phyloP scores from a whole-genome alignment of 1,284 basidiomycete species.

The Volvariella surrecta region DNA sequence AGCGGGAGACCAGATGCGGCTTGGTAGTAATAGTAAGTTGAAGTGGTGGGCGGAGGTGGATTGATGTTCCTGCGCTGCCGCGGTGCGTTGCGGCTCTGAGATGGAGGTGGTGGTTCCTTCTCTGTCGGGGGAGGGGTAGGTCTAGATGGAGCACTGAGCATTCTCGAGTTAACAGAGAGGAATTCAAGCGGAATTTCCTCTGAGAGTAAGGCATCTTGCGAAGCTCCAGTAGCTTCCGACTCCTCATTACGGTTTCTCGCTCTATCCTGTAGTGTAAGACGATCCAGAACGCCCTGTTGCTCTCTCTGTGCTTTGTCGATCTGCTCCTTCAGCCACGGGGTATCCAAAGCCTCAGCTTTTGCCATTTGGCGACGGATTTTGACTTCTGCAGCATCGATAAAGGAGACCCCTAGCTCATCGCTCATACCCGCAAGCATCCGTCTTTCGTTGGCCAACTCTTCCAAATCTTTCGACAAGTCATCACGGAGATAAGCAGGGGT shows the following conservation, averaged over 20 bases:
- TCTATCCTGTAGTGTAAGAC: slow-evolving; percentile 26
- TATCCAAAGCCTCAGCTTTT: slow-evolving; percentile 70
- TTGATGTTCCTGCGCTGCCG: slow-evolving; percentile 69
- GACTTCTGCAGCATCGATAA: slow-evolving; percentile 72
- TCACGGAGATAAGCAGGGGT: slow-evolving; percentile 77
- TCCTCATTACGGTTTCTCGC: slow-evolving; percentile 14
- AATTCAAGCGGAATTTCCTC: slow-evolving; percentile 42
- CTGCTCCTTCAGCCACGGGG: slow-evolving; percentile 41
- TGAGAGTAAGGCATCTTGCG: slow-evolving; percentile 10
- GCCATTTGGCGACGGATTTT: slow-evolving; percentile 74
- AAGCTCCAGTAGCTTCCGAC: slow-evolving; percentile 23
- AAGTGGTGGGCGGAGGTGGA: slow-evolving; percentile 72
- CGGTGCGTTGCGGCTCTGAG: slow-evolving; percentile 28
- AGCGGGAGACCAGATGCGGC: slow-evolving; percentile 87
- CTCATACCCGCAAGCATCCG: slow-evolving; percentile 52
- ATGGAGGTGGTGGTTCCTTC: slow-evolving; percentile 11
- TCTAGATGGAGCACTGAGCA: slow-evolving; percentile 16
- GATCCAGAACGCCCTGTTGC: slow-evolving; percentile 45
- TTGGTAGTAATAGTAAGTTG: slow-evolving; percentile 94
- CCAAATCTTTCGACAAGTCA: slow-evolving; percentile 70
- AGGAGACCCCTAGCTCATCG: slow-evolving; percentile 73
- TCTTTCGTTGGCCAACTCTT: slow-evolving; percentile 65
- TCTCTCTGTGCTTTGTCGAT: slow-evolving; percentile 57
- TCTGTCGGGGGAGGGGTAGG: slow-evolving; percentile 13
- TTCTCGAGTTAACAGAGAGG: slow-evolving; percentile 30